Percentiles rank a stretch among this genome's conserved stretches.
Conservation (phyloP, 306 rosid genomes). For the Carpinus viminea region DNA sequence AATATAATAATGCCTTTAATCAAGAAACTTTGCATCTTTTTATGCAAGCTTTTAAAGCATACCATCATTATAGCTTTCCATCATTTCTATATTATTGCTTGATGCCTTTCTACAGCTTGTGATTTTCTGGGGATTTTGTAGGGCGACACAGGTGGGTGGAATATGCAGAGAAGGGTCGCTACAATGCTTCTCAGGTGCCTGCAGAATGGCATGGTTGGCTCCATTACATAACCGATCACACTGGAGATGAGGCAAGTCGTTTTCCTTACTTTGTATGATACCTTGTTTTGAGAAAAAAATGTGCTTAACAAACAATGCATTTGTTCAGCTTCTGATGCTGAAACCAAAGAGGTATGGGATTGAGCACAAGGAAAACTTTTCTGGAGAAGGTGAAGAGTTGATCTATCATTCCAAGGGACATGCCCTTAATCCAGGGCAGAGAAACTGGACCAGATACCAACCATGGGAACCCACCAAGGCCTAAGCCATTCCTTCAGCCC, state of each 20-base stretch:
- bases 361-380: conserved; percentile 83
- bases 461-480: conserved; percentile 77
- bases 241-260: conserved; percentile 85
- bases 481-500: conserved; percentile 29
- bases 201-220: conserved; percentile 99
- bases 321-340: conserved; percentile 81
- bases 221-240: conserved; percentile 85
- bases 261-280: conserved; percentile 17
- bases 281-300: conserved; percentile 1
- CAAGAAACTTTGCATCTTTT: not conserved
- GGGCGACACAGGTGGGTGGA: conserved; percentile 99
- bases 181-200: conserved; percentile 98
- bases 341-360: conserved; percentile 80
- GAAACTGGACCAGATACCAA: conserved; percentile 94
- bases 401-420: conserved; percentile 98
- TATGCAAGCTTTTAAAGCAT: not conserved
- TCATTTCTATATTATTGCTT: not conserved
- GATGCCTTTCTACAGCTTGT: conserved; percentile 13
- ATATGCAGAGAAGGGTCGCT: conserved; percentile 89
- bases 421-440: conserved; percentile 88
- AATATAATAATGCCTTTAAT: not conserved
- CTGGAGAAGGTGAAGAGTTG: conserved; percentile 86
- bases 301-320: conserved; percentile 12
- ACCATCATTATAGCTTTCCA: not conserved
- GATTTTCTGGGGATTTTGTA: conserved; percentile 37